Conservation (phyloP, 148 eudicot genomes). For the Gaultheria prostrata region DNA sequence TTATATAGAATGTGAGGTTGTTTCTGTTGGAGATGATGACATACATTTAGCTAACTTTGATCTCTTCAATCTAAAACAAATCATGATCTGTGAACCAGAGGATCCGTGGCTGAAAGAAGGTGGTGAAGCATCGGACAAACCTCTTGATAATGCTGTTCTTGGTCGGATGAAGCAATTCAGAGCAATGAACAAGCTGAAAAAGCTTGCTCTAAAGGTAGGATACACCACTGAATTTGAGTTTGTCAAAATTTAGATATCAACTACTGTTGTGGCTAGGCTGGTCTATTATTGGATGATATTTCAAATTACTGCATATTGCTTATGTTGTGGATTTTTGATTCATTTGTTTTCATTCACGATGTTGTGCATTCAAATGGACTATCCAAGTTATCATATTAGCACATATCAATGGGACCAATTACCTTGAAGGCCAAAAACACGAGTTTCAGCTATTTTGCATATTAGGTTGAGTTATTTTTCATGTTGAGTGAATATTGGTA, state of each 20-base stretch:
- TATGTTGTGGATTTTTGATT: background rate
- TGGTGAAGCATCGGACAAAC: constrained; percentile 75
- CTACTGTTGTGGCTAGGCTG: background rate
- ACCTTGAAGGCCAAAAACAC: background rate
- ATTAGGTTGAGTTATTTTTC: background rate
- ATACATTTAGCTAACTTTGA: background rate
- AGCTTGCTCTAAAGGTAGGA: constrained; percentile 81
- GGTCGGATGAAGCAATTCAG: constrained; percentile 88
- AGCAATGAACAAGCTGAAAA: constrained; percentile 92
- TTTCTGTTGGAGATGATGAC: background rate
- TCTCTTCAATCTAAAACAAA: background rate
- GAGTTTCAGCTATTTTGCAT: background rate
- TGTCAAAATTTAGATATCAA: background rate
- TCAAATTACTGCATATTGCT: background rate
- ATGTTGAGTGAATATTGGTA: background rate
- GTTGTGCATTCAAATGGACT: background rate
- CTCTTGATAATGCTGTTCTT: constrained; percentile 81
- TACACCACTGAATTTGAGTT: background rate
- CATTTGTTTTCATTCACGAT: background rate
- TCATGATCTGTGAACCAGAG: constrained; percentile 49
- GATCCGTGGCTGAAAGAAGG: constrained; percentile 94
- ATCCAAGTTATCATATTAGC: background rate
- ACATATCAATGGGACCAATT: background rate
- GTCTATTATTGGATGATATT: background rate
- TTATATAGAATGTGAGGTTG: background rate